These are phyloP conservation scores for Trypanosoma avium DNA, from an alignment of 208 protist genomes.

Conservation along the genomic window DNA sequence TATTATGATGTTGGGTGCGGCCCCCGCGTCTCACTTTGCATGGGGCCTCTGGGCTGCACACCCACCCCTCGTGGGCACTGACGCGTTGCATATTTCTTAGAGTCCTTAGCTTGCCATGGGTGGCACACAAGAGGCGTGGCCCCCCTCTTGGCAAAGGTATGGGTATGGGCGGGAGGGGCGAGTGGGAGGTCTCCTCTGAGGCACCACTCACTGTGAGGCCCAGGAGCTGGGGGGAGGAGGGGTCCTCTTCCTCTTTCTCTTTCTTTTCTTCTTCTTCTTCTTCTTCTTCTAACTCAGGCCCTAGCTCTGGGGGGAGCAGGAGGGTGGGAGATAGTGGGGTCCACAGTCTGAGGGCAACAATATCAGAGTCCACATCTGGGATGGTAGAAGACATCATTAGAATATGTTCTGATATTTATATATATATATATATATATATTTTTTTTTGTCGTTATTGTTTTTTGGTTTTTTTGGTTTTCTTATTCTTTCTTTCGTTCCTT, in stretches of 20 bases:
- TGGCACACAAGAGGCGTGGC: too few species aligned
- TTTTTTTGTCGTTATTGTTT: not conserved
- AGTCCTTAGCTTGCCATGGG: conserved; percentile 13
- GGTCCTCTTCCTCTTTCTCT: not conserved
- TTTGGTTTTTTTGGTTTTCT: not conserved
- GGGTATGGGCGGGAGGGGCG: not conserved
- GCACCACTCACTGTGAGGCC: not conserved
- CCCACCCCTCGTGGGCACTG: not conserved
- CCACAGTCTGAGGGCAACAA: too few species aligned
- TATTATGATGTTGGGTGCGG: too few species aligned
- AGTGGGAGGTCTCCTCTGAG: not conserved
- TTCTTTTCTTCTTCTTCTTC: too few species aligned
- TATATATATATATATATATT: not conserved
- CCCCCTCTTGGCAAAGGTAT: too few species aligned
- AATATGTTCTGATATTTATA: not conserved
- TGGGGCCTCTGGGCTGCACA: conserved; percentile 7
- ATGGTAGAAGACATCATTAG: too few species aligned
- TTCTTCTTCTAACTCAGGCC: too few species aligned
- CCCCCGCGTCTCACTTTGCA: conserved; percentile 8
- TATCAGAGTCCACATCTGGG: too few species aligned
- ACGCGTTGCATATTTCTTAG: conserved; percentile 12
- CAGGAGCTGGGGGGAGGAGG: not conserved
- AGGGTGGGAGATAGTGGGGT: too few species aligned
- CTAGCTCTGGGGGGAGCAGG: too few species aligned
- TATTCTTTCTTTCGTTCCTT: conserved; percentile 1